Evolutionary conservation across 2,329 filamentous ascomycete species (phyloP), one percentile per base, ranked within the genome.

Genomic region (Elsinoe batatas): DNA sequence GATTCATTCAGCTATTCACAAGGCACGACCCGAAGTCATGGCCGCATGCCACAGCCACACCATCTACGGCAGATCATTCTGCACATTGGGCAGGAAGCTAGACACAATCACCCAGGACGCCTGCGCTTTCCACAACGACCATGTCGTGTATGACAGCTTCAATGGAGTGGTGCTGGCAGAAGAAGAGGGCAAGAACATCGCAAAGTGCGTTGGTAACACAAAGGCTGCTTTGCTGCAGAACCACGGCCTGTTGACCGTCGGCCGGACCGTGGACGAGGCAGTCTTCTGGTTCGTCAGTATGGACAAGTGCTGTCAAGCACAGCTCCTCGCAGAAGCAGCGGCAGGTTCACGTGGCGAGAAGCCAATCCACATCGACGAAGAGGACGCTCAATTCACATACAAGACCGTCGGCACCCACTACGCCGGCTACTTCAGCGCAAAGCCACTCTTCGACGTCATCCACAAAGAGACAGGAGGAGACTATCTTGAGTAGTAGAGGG

Each of bases 391-490:
- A 13, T 86, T 79, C 63, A 89, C 86, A 0, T 82, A 80, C 63
- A 80, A 84, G 68, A 76, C 79, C 0, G 73, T 88, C 2, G 86
- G 86, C 0, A 78, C 74, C 0, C 74, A 78, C 13, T 64, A 67
- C 33, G 82, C 80, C 0, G 85, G 85, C 0, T 88, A 79, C 75
- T 90, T 89, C 65, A 82, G 77, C 62, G 85, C 82, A 5, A 83
- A 83, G 71, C 85, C 85, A 13, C 62, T 84, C 60, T 89, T 89
- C 70, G 84, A 88, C 71, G 70, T 87, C 38, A 79, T 85, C 59
- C 78, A 83, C 63, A 77, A 77, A 65, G 80, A 84, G 70, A 79
- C 76, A 2, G 71, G 71, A 18, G 79, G 78, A 1, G 77, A 78
- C 10, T 82, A 82, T 65, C 63, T 82, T 60, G 63, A 68, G 4